These are phyloP conservation scores for Saccharomycopsis fibuligera DNA, from an alignment of 805 yeast genomes.

Conservation along the genomic window DNA sequence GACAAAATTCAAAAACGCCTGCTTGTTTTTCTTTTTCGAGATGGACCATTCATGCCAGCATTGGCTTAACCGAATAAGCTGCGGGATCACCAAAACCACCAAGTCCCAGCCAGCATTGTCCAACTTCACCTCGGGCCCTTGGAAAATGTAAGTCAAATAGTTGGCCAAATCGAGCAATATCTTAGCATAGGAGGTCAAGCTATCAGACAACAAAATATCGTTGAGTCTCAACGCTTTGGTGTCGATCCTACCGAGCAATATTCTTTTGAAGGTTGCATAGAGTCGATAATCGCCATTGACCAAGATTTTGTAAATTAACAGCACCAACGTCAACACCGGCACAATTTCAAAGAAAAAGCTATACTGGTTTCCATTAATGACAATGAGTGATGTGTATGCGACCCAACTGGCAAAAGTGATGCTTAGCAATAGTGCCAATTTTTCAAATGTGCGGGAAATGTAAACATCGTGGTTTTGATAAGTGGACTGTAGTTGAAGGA, in stretches of 20 bases:
- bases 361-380: not conserved
- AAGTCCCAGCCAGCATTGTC: constrained; percentile 28
- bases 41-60: constrained; percentile 63
- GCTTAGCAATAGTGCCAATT: not conserved
- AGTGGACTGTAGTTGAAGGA: constrained; percentile 8
- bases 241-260: constrained; percentile 55
- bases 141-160: constrained; percentile 32
- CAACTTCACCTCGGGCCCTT: not conserved
- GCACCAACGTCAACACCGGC: constrained; percentile 10
- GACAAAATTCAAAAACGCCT: constrained; percentile 62
- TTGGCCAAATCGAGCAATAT: constrained; percentile 66
- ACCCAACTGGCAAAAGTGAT: constrained; percentile 6
- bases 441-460: constrained; percentile 1
- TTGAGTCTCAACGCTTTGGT: constrained; percentile 51
- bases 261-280: constrained; percentile 43
- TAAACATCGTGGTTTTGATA: too few species aligned
- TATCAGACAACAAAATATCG: constrained; percentile 79
- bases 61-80: constrained; percentile 72
- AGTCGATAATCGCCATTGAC: constrained; percentile 33
- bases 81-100: constrained; percentile 45
- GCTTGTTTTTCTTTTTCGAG: constrained; percentile 37
- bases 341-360: constrained; percentile 3
- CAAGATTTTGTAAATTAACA: constrained; percentile 8
- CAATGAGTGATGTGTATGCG: not conserved
- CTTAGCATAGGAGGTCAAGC: constrained; percentile 73